phyloP scores from a whole-genome alignment of 106 monocot species.

The Alisma plantagoaquatica region DNA sequence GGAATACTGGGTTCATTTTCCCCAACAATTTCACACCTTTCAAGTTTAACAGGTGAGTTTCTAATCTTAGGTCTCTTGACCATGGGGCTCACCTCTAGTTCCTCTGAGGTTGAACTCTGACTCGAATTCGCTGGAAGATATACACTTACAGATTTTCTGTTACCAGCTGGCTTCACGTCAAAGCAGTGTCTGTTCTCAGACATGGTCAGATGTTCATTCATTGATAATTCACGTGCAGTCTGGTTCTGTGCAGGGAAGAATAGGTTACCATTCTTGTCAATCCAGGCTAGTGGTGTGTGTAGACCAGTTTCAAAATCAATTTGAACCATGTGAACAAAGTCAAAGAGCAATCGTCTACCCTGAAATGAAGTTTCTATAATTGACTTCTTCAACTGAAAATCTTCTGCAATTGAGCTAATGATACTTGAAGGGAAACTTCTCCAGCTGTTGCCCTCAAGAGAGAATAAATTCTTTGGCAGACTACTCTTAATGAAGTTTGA shows the following conservation, averaged over 20 bases:
- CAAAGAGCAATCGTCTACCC: conserved; percentile 39
- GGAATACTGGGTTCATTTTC: conserved; percentile 50
- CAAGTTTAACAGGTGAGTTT: conserved; percentile 2
- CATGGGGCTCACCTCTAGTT: conserved; percentile 3
- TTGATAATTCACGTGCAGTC: conserved; percentile 16
- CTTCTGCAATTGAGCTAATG: conserved; percentile 15
- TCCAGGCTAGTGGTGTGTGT: conserved; percentile 60
- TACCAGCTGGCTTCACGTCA: conserved; percentile 12
- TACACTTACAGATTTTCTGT: conserved; percentile 7
- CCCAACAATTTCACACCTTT: conserved; percentile 33
- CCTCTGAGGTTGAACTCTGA: conserved; percentile 52
- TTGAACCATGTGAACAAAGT: conserved; percentile 69
- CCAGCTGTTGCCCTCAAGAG: conserved; percentile 50
- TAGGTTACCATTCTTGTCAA: conserved; percentile 44
- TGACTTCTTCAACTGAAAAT: conserved; percentile 48
- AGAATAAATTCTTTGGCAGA: conserved; percentile 45
- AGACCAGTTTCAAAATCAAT: conserved; percentile 38
- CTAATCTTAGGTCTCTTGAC: conserved; percentile 16
- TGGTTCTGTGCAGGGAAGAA: conserved; percentile 44
- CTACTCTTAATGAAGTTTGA: conserved; percentile 55
- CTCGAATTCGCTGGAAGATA: conserved; percentile 24
- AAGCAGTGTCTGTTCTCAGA: conserved; percentile 10
- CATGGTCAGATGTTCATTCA: neutral
- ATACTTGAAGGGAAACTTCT: conserved; percentile 43
- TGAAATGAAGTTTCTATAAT: conserved; percentile 36